Base-by-base conservation (phyloP, 1,139 yeast genomes). In the Yamadazyma atmosphaerica region DNA sequence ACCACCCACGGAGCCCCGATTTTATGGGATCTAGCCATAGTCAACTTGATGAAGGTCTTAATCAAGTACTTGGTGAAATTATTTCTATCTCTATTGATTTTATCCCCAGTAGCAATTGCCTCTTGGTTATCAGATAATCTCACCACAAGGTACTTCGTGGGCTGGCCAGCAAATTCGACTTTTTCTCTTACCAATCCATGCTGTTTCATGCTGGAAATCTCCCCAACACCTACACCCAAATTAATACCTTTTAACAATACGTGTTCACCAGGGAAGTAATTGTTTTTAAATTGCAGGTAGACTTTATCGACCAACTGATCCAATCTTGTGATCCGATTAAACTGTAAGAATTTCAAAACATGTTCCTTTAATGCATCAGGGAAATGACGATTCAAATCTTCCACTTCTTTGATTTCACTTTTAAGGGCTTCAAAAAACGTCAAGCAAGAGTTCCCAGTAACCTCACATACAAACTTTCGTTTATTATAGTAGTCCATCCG, bases 1-100 rank as follows among this genome's bases (percentile, higher is more conserved):
- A 92, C 95, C 14, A 92, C 82, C 98, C 98, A 92, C 1, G 98
- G 98, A 2, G 98, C 95, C 2, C 98, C 97, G 32, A 84, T 74
- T 70, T 86, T 86, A 42, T 83, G 77, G 4, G 92, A 87, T 50
- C 96, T 77, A 3, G 87, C 74, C 51, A 92, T 80, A 4, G 96
- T 81, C 51, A 89, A 76, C 55, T 90, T 90, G 53, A 92, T 79
- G 52, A 92, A 92, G 0, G 96, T 86, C 59, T 90, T 85, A 30
- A 92, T 84, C 42, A 86, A 74, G 78, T 92, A 84, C 59, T 92
- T 92, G 7, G 97, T 90, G 63, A 89, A 90, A 41, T 84, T 77
- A 45, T 86, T 84, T 44, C 98, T 72, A 54, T 92, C 97, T 49
- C 98, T 73, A 23, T 84, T 69, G 26, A 92, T 78, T 47, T 83